Conservation (phyloP, 2,329 filamentous ascomycete genomes). For the Cercospora nicotianae region DNA sequence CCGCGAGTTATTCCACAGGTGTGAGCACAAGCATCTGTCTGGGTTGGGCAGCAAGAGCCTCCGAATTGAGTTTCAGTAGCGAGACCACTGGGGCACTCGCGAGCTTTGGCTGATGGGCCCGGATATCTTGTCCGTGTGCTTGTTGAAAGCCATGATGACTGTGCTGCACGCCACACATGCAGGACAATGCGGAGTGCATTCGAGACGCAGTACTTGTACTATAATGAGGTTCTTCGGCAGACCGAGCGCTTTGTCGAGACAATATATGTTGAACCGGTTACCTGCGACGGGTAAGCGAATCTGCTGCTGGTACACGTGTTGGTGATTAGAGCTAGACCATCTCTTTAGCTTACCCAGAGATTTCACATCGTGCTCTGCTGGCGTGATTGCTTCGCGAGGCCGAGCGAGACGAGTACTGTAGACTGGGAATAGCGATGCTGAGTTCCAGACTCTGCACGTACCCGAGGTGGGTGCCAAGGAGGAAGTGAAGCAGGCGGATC, state of each 20-base stretch:
- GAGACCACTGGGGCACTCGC: background rate
- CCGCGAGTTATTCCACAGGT: background rate
- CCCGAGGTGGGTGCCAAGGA: background rate
- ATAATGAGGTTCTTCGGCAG: background rate
- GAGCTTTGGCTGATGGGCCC: background rate
- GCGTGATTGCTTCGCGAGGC: background rate
- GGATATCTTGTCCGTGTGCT: background rate
- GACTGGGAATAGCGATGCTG: background rate
- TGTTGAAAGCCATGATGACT: background rate
- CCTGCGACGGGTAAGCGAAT: background rate
- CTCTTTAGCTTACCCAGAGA: background rate
- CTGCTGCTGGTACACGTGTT: background rate
- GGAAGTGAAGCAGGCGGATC: background rate
- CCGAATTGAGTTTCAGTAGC: background rate
- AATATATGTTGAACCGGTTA: background rate
- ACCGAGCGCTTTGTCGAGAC: background rate
- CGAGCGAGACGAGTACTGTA: background rate
- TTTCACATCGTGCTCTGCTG: background rate
- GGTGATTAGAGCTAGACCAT: background rate
- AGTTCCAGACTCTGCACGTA: background rate
- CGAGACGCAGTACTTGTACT: background rate
- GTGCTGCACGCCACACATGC: background rate
- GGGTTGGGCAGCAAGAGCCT: slow-evolving; percentile 5
- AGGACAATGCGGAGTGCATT: background rate
- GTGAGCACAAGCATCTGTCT: background rate